Percentiles rank a stretch among this genome's conserved stretches.
These are phyloP conservation scores for Xylaria flabelliformis DNA, from an alignment of 495 filamentous ascomycete genomes.

Conservation along the genomic window DNA sequence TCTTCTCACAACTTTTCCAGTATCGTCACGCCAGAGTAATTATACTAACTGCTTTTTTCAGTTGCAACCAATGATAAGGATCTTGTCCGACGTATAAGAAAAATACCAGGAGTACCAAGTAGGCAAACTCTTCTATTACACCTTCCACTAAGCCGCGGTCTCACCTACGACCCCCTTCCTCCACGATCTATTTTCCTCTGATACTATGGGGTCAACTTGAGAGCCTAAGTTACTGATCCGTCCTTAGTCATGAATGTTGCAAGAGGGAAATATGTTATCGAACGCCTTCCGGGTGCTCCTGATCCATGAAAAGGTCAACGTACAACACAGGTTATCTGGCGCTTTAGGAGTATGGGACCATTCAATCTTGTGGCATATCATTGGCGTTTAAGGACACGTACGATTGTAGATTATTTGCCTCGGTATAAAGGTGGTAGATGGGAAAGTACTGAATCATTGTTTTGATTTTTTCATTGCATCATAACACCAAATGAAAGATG, in stretches of 20 bases:
- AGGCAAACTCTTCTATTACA: background rate
- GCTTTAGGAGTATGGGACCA: background rate
- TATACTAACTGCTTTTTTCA: constrained; percentile 65
- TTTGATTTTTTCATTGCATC: background rate
- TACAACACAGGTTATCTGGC: background rate
- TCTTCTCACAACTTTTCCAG: background rate
- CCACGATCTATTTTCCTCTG: background rate
- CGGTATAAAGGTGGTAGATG: background rate
- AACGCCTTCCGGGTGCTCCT: constrained; percentile 84
- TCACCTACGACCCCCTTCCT: background rate
- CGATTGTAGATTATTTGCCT: background rate
- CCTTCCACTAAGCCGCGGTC: background rate
- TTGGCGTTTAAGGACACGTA: constrained; percentile 14
- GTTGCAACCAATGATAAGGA: constrained; percentile 90
- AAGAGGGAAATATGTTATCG: constrained; percentile 88
- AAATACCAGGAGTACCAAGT: constrained; percentile 72
- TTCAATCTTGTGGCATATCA: constrained; percentile 12
- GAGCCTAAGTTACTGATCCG: constrained; percentile 35
- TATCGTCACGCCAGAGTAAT: background rate
- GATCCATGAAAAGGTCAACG: constrained; percentile 16
- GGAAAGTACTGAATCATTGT: background rate
- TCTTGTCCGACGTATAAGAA: constrained; percentile 79
- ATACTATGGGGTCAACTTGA: background rate
- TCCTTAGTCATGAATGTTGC: constrained; percentile 64
- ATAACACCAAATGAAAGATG: background rate